A percentile compares a stretch with the other conserved stretches of the same genome.
Conservation (phyloP, 257 asterid species). For the Solanum corneliomulleri region DNA sequence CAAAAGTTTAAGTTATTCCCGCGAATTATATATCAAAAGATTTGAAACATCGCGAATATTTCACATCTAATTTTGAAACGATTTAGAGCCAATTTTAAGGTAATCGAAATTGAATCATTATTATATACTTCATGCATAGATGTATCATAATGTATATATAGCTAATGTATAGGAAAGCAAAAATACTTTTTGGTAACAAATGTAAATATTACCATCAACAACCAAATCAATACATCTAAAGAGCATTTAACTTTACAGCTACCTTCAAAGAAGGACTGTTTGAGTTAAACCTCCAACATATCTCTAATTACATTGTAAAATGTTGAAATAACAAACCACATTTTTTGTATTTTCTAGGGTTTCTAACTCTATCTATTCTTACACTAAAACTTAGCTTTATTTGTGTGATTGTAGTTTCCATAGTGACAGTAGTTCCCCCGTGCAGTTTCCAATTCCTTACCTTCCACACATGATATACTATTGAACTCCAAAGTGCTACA, state of each 20-base stretch:
- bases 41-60: not conserved
- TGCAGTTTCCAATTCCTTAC: too few relatives aligned
- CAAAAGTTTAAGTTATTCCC: not conserved
- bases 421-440: too few relatives aligned
- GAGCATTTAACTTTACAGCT: not conserved
- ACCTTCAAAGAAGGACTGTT: not conserved
- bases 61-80: not conserved
- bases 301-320: too few relatives aligned
- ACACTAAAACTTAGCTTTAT: too few relatives aligned
- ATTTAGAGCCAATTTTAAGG: not conserved
- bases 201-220: not conserved
- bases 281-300: not conserved
- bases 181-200: too few relatives aligned
- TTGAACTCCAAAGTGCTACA: too few relatives aligned
- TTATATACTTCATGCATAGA: not conserved
- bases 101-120: not conserved
- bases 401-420: too few relatives aligned
- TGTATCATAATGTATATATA: not conserved
- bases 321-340: too few relatives aligned
- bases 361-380: not conserved
- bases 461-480: too few relatives aligned
- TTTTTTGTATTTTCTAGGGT: too few relatives aligned
- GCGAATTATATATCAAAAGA: not conserved
- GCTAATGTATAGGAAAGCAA: not conserved
- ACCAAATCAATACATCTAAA: too few relatives aligned